Evolutionary conservation across 2,329 filamentous ascomycete species (phyloP), one percentile per base, ranked within the genome.

Genomic region (Botryotinia globosa): DNA sequence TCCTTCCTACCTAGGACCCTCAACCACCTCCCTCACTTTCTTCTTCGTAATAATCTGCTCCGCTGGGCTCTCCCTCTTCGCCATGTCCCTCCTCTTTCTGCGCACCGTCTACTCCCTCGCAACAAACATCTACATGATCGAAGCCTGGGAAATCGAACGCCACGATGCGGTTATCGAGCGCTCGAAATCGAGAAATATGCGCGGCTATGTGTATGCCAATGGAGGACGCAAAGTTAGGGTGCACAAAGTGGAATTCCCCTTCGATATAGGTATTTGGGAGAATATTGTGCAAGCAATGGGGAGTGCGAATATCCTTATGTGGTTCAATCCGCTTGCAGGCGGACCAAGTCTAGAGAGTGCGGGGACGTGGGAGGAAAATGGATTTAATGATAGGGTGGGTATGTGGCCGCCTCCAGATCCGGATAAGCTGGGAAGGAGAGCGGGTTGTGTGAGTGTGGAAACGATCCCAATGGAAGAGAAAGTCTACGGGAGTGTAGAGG

Each of bases 261-360:
- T 94, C 82, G 93, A 97, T 78, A 83, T 95, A 62, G 92, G 92
- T 67, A 84, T 96, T 77, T 94, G 89, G 83, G 80, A 83, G 51
- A 97, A 97, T 80, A 85, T 95, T 79, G 85, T 87, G 25, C 90
- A 93, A 79, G 91, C 90, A 25, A 94, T 96, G 91, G 92, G 92
- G 6, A 90, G 88, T 0, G 76, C 80, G 12, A 94, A 93, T 79
- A 77, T 87, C 0, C 75, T 94, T 0, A 80, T 86, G 10, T 96
- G 93, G 93, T 82, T 93, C 72, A 87, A 88, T 76, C 93, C 93
- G 0, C 85, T 94, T 58, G 85, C 89, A 2, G 84, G 85, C 48
- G 84, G 82, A 29, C 88, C 87, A 7, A 71, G 56, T 22, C 70
- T 79, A 22, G 82, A 82, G 18, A 76, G 70, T 34, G 86, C 84